A percentile compares a stretch with the other conserved stretches of the same genome.
Conservation (phyloP, 805 yeast species). For the Lipomyces starkeyi region DNA sequence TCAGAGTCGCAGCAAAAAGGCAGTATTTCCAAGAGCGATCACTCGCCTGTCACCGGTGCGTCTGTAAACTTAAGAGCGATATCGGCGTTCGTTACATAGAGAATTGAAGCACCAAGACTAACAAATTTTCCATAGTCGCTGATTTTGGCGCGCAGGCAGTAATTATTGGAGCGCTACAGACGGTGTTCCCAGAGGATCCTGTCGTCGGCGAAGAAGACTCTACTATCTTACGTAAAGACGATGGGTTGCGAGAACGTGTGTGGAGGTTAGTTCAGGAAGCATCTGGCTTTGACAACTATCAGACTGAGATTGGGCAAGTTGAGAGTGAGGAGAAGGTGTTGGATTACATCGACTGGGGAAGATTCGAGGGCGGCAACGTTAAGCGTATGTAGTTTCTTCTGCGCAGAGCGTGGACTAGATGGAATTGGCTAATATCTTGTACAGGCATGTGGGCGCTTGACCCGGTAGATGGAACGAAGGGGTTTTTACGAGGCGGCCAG, state of each 20-base stretch:
- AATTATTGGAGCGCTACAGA: conserved; percentile 78
- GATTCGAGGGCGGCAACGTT: conserved; percentile 72
- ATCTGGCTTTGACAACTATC: conserved; percentile 39
- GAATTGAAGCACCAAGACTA: not conserved
- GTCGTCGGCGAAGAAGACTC: conserved; percentile 97
- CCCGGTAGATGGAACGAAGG: conserved; percentile 98
- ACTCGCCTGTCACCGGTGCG: conserved; percentile 86
- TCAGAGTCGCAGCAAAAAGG: conserved; percentile 47
- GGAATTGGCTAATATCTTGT: not conserved
- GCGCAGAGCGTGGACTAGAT: not conserved
- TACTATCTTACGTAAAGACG: conserved; percentile 61
- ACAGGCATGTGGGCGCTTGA: conserved; percentile 96
- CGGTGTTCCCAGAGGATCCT: conserved; percentile 81
- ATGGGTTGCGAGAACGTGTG: conserved; percentile 59
- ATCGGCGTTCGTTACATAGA: too few species aligned
- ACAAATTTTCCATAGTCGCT: conserved; percentile 53
- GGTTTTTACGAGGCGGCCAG: conserved; percentile 94
- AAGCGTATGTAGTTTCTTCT: conserved; percentile 49
- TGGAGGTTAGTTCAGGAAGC: conserved; percentile 62
- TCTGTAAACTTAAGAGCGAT: not conserved
- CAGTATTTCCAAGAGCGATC: conserved; percentile 75
- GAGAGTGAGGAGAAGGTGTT: conserved; percentile 57
- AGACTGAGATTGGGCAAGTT: conserved; percentile 40
- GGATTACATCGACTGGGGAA: conserved; percentile 77
- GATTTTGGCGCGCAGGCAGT: conserved; percentile 97